Conservation (phyloP, 2,329 filamentous ascomycete genomes). For the Penicillium glabrum region DNA sequence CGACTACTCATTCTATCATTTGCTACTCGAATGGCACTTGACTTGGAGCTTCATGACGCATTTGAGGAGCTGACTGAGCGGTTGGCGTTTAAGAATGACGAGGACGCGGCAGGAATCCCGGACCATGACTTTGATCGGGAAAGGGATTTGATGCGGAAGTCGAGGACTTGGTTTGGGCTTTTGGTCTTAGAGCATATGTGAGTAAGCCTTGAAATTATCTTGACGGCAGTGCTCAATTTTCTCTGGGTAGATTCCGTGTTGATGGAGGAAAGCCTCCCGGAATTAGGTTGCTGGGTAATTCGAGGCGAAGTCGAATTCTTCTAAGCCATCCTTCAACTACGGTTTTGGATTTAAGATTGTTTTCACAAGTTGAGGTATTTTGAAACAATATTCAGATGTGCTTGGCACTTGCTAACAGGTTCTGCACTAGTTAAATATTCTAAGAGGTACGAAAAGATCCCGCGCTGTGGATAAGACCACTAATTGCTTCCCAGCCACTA, state of each 20-base stretch:
- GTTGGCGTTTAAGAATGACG: constrained; percentile 27
- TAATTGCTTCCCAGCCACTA: constrained; percentile 29
- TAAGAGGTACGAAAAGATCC: constrained; percentile 30
- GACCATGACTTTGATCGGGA: constrained; percentile 15
- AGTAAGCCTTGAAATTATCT: not conserved
- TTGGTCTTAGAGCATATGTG: constrained; percentile 54
- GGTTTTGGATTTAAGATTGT: constrained; percentile 51
- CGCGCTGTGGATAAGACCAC: not conserved
- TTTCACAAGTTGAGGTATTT: constrained; percentile 52
- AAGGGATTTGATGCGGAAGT: constrained; percentile 40
- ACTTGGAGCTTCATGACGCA: constrained; percentile 47
- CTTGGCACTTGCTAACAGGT: constrained; percentile 1
- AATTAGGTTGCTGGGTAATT: constrained; percentile 37
- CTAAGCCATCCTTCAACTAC: constrained; percentile 46
- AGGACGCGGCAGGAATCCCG: constrained; percentile 13
- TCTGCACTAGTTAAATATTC: constrained; percentile 40
- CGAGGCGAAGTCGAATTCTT: constrained; percentile 48
- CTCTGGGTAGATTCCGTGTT: constrained; percentile 34
- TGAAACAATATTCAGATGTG: not conserved
- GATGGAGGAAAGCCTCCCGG: constrained; percentile 48
- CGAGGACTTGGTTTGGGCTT: constrained; percentile 54
- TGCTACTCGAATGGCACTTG: constrained; percentile 53
- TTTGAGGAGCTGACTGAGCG: constrained; percentile 40
- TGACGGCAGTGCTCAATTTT: not conserved
- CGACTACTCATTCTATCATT: constrained; percentile 52